phyloP scores from a whole-genome alignment of 768 basidiomycete species.

The Hypholoma fasciculare region DNA sequence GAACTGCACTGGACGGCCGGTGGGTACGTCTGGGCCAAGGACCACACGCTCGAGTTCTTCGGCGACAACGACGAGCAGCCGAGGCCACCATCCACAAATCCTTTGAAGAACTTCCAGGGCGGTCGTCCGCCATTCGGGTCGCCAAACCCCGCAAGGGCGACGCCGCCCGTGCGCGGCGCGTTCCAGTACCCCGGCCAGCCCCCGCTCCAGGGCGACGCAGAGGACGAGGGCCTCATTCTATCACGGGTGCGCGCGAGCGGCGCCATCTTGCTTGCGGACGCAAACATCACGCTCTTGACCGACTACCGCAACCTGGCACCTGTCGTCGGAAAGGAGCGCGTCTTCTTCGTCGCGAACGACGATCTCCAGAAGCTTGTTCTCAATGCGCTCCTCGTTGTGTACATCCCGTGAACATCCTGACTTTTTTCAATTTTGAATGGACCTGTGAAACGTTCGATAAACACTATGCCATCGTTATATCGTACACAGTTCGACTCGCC shows the following conservation, averaged over 20 bases:
- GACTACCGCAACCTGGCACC: constrained; percentile 43
- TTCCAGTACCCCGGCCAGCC: constrained; percentile 42
- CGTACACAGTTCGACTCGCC: not conserved
- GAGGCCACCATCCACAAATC: constrained; percentile 3
- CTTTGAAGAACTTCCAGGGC: constrained; percentile 33
- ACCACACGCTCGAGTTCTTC: constrained; percentile 65
- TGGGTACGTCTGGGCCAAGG: constrained; percentile 79
- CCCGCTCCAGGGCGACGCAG: constrained; percentile 29
- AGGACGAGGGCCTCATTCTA: constrained; percentile 39
- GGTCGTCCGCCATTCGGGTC: constrained; percentile 41
- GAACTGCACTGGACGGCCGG: constrained; percentile 83
- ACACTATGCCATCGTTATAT: not conserved
- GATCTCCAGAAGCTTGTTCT: constrained; percentile 74
- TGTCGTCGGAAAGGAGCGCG: constrained; percentile 62
- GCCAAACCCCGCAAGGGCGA: constrained; percentile 19
- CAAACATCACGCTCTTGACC: constrained; percentile 61
- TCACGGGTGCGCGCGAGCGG: constrained; percentile 66
- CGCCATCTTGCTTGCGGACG: constrained; percentile 60
- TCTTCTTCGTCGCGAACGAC: constrained; percentile 66
- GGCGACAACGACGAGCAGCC: constrained; percentile 37
- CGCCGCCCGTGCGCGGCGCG: constrained; percentile 40
- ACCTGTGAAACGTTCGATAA: not conserved
- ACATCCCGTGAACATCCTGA: constrained; percentile 43
- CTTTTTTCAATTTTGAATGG: not conserved
- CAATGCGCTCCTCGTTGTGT: constrained; percentile 73